Evolutionary conservation across 257 asterid species (phyloP).

Genomic region (Salvia rosmarinus): DNA sequence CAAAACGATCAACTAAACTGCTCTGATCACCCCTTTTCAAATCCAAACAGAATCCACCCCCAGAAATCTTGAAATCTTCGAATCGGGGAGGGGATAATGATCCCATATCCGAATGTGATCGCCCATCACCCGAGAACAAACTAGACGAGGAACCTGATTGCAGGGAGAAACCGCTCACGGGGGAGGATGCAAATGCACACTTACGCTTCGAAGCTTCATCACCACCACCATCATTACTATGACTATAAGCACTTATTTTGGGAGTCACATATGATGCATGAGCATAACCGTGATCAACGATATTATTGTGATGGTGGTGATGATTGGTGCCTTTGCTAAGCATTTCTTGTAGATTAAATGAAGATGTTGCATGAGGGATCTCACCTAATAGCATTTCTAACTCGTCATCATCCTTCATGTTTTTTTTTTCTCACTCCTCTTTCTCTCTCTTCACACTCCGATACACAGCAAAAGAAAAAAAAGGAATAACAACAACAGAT

Average conservation of each 20-base stretch:
- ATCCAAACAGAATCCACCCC: constrained; percentile 43
- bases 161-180: constrained; percentile 56
- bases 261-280: constrained; percentile 46
- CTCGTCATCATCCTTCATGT: constrained; percentile 71
- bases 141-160: constrained; percentile 65
- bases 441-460: constrained; percentile 36
- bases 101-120: constrained; percentile 50
- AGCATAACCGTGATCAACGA: constrained; percentile 39
- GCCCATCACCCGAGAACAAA: constrained; percentile 51
- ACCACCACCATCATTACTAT: constrained; percentile 41
- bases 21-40: constrained; percentile 34
- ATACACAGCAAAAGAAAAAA: constrained; percentile 25
- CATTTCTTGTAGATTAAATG: constrained; percentile 42
- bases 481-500: constrained; percentile 11
- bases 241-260: constrained; percentile 33
- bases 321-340: constrained; percentile 30
- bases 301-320: constrained; percentile 32
- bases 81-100: constrained; percentile 49
- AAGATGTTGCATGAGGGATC: constrained; percentile 72
- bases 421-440: constrained; percentile 31
- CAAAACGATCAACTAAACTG: constrained; percentile 38
- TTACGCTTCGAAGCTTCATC: constrained; percentile 41
- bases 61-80: constrained; percentile 42
- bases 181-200: constrained; percentile 49
- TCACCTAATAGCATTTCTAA: constrained; percentile 64